Evolutionary conservation across 2,329 filamentous ascomycete species (phyloP), one percentile per base, ranked within the genome.

Genomic region (Lecanicillium sp.): DNA sequence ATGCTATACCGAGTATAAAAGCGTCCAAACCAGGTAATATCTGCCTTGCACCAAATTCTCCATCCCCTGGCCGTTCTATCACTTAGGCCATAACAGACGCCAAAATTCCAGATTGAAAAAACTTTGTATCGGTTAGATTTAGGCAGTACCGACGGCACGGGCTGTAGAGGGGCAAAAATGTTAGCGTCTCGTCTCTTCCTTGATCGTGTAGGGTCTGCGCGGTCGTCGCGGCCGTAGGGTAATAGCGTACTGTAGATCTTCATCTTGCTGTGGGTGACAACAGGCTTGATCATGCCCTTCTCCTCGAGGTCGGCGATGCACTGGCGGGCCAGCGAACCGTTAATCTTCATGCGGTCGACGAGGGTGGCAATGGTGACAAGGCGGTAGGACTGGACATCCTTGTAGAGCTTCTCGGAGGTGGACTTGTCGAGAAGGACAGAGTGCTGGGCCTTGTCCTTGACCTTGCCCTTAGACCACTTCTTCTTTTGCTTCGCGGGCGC

Each of bases 401-500:
- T 98, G 80, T 95, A 85, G 70, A 98, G 88, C 79, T 94, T 95
- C 74, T 98, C 92, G 56, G 84, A 85, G 65, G 84, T 95, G 72
- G 77, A 66, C 83, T 98, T 98, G 79, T 98, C 92, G 74, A 98
- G 87, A 65, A 97, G 79, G 72, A 98, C 92, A 71, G 86, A 87
- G 81, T 98, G 92, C 71, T 97, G 85, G 73, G 92, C 90, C 89
- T 98, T 98, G 82, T 98, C 92, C 92, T 98, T 98, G 79, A 98
- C 92, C 88, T 69, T 76, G 55, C 62, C 59, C 60, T 67, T 67
- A 46, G 64, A 67, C 65, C 65, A 68, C 65, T 69, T 68, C 64
- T 69, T 68, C 65, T 69, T 69, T 60, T 68, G 64, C 61, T 69
- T 68, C 57, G 64, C 63, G 52, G 64, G 61, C 57, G 62, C 62